A percentile compares a stretch with the other conserved stretches of the same genome.
These are phyloP conservation scores for Claviceps pusilla DNA, from an alignment of 2,329 filamentous ascomycete genomes.

Conservation along the genomic window DNA sequence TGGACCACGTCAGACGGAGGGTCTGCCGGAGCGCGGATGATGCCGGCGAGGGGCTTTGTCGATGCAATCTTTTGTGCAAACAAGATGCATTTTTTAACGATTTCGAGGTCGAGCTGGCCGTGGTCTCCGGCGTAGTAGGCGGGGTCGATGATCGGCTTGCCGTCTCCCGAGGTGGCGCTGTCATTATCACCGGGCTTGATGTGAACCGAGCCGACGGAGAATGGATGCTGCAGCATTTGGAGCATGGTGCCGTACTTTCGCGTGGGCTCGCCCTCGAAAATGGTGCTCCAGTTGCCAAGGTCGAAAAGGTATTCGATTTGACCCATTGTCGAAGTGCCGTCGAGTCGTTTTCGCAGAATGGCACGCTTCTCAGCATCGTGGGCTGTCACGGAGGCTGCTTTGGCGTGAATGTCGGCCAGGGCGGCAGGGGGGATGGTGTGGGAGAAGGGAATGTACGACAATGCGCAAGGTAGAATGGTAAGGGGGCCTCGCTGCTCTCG, in stretches of 20 bases:
- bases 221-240: slow-evolving; percentile 36
- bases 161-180: slow-evolving; percentile 8
- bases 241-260: slow-evolving; percentile 34
- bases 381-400: slow-evolving; percentile 9
- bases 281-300: slow-evolving; percentile 30
- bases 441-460: slow-evolving; percentile 27
- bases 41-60: slow-evolving; percentile 21
- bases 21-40: slow-evolving; percentile 19
- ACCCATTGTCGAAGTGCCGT: slow-evolving; percentile 19
- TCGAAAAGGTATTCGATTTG: slow-evolving; percentile 36
- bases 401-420: slow-evolving; percentile 11
- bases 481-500: slow-evolving; percentile 19
- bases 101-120: slow-evolving; percentile 27
- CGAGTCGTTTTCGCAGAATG: slow-evolving; percentile 20
- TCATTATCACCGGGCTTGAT: slow-evolving; percentile 16
- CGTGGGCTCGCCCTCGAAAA: slow-evolving; percentile 17
- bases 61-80: slow-evolving; percentile 25
- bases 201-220: slow-evolving; percentile 33
- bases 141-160: slow-evolving; percentile 24
- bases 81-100: slow-evolving; percentile 25
- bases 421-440: slow-evolving; percentile 15
- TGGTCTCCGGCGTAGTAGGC: slow-evolving; percentile 23
- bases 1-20: slow-evolving; percentile 10
- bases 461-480: slow-evolving; percentile 24
- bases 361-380: slow-evolving; percentile 12